A percentile compares a stretch with the other conserved stretches of the same genome.
phyloP scores from a whole-genome alignment of 2,329 filamentous ascomycete genomes.

The Rhinocladiella mackenziei region DNA sequence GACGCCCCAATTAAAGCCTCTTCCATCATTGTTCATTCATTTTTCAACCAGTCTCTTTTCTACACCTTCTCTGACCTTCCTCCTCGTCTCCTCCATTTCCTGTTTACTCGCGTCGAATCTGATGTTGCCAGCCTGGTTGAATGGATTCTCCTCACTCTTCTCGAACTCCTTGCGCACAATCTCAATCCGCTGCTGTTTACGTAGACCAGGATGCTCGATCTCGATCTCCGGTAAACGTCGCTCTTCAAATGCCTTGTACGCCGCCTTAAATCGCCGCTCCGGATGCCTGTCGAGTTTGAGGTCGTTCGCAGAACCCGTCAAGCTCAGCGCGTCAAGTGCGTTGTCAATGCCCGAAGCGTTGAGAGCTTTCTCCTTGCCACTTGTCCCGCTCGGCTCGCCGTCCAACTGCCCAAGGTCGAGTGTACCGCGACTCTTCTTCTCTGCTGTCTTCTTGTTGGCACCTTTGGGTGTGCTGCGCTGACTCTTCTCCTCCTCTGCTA shows the following conservation, averaged over 20 bases:
- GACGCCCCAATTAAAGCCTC: too few species aligned
- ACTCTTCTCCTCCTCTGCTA: slow-evolving; percentile 76
- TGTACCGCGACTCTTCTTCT: slow-evolving; percentile 57
- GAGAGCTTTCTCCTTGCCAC: slow-evolving; percentile 53
- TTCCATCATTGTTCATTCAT: too few species aligned
- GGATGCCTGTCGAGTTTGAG: slow-evolving; percentile 83
- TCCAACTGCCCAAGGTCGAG: slow-evolving; percentile 75
- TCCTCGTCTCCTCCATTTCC: slow-evolving; percentile 64
- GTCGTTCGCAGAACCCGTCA: slow-evolving; percentile 55
- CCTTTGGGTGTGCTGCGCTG: slow-evolving; percentile 59
- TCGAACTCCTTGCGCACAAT: slow-evolving; percentile 88
- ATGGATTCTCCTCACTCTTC: slow-evolving; percentile 90
- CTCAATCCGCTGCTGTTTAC: slow-evolving; percentile 79
- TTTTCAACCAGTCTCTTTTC: slow-evolving; percentile 59
- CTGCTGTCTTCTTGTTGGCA: slow-evolving; percentile 48
- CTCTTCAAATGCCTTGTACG: slow-evolving; percentile 78
- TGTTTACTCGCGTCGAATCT: slow-evolving; percentile 73
- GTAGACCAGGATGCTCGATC: slow-evolving; percentile 71
- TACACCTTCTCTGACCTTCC: slow-evolving; percentile 67
- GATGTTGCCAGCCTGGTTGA: slow-evolving; percentile 72
- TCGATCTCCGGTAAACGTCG: slow-evolving; percentile 79
- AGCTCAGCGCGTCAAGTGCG: slow-evolving; percentile 76
- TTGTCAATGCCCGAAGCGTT: slow-evolving; percentile 90
- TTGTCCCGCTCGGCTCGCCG: slow-evolving; percentile 43
- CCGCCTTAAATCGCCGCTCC: slow-evolving; percentile 80